phyloP scores from a whole-genome alignment of 345 rosid species.

The Arabis alpina region DNA sequence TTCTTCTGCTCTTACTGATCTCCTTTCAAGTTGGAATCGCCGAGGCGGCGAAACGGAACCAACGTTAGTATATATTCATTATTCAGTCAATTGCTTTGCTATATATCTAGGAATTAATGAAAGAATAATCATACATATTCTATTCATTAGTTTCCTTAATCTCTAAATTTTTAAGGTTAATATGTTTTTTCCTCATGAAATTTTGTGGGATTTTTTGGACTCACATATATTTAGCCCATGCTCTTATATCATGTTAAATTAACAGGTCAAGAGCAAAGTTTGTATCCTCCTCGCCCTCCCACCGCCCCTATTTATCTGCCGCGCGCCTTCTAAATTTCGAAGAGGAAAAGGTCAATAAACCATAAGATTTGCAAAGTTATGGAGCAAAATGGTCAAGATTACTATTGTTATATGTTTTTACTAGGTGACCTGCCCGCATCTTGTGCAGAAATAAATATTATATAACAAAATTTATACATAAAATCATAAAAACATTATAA shows the following conservation, averaged over 20 bases:
- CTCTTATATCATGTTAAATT: background rate
- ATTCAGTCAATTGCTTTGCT: conserved; percentile 1
- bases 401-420: background rate
- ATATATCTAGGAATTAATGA: background rate
- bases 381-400: conserved; percentile 8
- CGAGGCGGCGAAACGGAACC: background rate
- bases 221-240: background rate
- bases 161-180: background rate
- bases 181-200: background rate
- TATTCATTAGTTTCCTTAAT: background rate
- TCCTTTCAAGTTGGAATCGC: conserved; percentile 31
- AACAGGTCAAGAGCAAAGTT: background rate
- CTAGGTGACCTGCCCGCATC: too few species aligned
- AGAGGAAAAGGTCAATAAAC: conserved; percentile 22
- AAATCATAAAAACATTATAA: too few species aligned
- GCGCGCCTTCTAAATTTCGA: conserved; percentile 22
- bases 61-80: conserved; percentile 23
- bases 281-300: background rate
- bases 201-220: background rate
- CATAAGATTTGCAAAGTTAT: background rate
- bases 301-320: conserved; percentile 16
- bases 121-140: background rate
- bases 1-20: conserved; percentile 13
- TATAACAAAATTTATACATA: too few species aligned
- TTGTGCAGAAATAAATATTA: too few species aligned